Base-by-base conservation (phyloP, 163 green algal species). In the Trebouxia gelatinosa region DNA sequence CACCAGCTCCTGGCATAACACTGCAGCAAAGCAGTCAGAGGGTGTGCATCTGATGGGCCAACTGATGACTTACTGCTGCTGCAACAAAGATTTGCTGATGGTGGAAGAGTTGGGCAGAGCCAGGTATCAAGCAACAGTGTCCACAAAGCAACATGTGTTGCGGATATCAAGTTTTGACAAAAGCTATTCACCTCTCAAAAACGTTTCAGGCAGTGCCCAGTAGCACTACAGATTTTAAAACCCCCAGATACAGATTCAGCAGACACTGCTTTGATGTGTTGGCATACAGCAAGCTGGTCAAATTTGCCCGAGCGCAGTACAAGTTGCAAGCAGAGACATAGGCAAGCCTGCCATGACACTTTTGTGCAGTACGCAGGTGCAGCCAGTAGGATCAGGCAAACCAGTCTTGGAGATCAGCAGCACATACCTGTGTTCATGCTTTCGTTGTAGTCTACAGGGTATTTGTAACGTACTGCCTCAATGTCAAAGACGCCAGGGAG, bases 1-100 rank as follows among this genome's bases (percentile, higher is more conserved):
- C 68, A 94, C 89, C 43, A 94, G 82, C 87, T 96, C 91, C 82
- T 94, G 88, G 31, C 79, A 88, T 67, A 96, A 83, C 80, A 96
- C 91, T 76, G 68, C 40, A 75, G 28, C 40, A 62, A 32, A 26
- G 5, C 59, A 68, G 29, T 43, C 7, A 11, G 2, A 39, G 6
- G 59, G 17, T 68, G 43, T 23, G 43, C 9, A 13, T 23, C 13
- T 54, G 43, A 9, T 23, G 13, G 13, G 13, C 13, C 43, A 54
- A 13, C 43, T 54, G 43, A 54, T 54, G 43, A 13, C 11, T 13
- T 54, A 13, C 43, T 54, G 43, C 9, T 54, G 43, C 9, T 23
- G 43, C 13, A 54, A 13, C 13, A 23, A 54, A 54, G 43, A 13
- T 13, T 23, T 54, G 43, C 11, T 54, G 11, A 54, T 54, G 43